Percentiles rank a stretch among this genome's conserved stretches.
Evolutionary conservation across 2,329 filamentous ascomycete genomes (phyloP).

Genomic region (Penicillium nordicum): DNA sequence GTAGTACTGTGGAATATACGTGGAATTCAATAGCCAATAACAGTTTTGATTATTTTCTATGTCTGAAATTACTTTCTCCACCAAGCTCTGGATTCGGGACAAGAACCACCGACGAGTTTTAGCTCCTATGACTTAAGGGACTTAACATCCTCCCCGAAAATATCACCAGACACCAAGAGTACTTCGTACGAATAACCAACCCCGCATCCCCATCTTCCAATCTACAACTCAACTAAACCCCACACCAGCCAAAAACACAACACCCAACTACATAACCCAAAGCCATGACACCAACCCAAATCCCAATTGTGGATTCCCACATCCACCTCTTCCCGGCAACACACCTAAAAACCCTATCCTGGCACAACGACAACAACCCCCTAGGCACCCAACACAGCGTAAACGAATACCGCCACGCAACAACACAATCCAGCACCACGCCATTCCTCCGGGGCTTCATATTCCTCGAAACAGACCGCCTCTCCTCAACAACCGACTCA

Average conservation of each 20-base stretch:
- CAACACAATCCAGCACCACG: neutral
- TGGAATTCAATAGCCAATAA: neutral
- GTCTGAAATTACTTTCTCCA: neutral
- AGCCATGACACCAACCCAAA: neutral
- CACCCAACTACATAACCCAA: neutral
- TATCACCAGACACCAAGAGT: neutral
- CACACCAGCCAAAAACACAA: neutral
- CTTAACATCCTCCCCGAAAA: neutral
- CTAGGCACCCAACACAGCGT: slow-evolving; percentile 64
- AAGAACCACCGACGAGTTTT: slow-evolving; percentile 1
- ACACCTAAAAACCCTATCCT: slow-evolving; percentile 65
- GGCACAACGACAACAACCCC: slow-evolving; percentile 60
- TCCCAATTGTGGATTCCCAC: slow-evolving; percentile 77
- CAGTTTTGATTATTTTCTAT: neutral
- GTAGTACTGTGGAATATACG: neutral
- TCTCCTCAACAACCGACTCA: slow-evolving; percentile 52
- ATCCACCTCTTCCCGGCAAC: slow-evolving; percentile 78
- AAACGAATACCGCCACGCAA: slow-evolving; percentile 58
- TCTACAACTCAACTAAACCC: neutral
- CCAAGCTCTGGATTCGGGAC: neutral
- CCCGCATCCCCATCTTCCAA: neutral
- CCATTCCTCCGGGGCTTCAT: slow-evolving; percentile 64
- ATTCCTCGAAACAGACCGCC: slow-evolving; percentile 78
- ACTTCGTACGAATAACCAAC: neutral
- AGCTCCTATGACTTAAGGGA: neutral